phyloP scores from a whole-genome alignment of 75 land plant species.

The Chamaecyparis obtusa region DNA sequence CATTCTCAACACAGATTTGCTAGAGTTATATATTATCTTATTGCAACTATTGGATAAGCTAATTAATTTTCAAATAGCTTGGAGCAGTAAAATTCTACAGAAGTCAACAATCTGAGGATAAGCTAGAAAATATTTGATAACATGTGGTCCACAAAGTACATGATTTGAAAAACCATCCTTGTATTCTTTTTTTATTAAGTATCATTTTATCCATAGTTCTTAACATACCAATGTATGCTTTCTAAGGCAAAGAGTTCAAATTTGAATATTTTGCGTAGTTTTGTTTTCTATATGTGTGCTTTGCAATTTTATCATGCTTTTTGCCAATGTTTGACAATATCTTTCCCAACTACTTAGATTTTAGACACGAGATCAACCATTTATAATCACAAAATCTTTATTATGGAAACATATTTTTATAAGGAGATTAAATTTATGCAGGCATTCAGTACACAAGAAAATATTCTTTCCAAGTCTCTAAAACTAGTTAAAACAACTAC shows the following conservation, averaged over 20 bases:
- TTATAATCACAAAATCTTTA: not conserved
- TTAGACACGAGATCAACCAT: not conserved
- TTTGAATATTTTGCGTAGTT: not conserved
- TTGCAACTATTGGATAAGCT: too few relatives aligned
- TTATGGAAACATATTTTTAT: slow-evolving; percentile 9
- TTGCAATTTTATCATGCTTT: not conserved
- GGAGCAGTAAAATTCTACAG: slow-evolving; percentile 79
- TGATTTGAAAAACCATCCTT: too few relatives aligned
- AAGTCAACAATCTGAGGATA: slow-evolving; percentile 76
- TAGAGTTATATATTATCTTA: too few relatives aligned
- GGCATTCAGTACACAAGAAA: slow-evolving; percentile 47
- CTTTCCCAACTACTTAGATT: not conserved
- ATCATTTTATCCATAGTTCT: not conserved
- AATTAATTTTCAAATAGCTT: slow-evolving; percentile 34
- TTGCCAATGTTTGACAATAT: not conserved
- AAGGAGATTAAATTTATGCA: slow-evolving; percentile 28
- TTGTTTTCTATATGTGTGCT: not conserved
- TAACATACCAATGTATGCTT: not conserved
- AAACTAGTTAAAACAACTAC: slow-evolving; percentile 47
- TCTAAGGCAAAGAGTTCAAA: not conserved
- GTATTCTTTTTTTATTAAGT: not conserved
- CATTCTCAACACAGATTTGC: too few relatives aligned
- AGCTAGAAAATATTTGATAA: slow-evolving; percentile 43
- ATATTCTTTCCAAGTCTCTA: slow-evolving; percentile 25
- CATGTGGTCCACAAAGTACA: too few relatives aligned